Evolutionary conservation across 331 rosid genomes (phyloP), one percentile per base, ranked within the genome.

Genomic region (Acacia concinna): DNA sequence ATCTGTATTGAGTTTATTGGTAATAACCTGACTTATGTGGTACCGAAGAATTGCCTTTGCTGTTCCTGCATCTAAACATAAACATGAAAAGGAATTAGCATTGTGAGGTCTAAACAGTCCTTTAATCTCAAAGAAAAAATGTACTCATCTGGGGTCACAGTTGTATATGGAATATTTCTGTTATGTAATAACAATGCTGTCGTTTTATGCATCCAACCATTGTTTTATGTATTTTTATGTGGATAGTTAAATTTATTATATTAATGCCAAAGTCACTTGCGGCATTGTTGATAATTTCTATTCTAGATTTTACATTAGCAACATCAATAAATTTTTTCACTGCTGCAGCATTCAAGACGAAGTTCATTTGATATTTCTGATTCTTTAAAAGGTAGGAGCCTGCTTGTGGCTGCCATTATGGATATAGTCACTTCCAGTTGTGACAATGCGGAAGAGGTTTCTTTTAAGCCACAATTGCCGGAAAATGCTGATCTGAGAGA

Each of bases 361-460:
- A 90, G 94, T 90, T 85, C 88, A 81, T 81, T 93, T 69, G 93
- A 89, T 81, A 78, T 89, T 75, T 91, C 86, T 86, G 99, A 93
- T 88, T 87, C 93, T 84, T 85, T 90, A 85, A 89, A 91, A 90
- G 99, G 99, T 65, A 86, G 96, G 89, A 96, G 99, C 87, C 90
- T 96, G 99, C 99, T 96, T 76, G 98, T 96, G 73, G 99, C 98
- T 81, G 93, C 98, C 82, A 89, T 96, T 71, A 91, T 96, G 98
- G 99, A 96, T 72, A 83, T 96, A 8, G 94, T 96, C 56, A 96
- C 99, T 1, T 90, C 99, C 83, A 89, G 89, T 75, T 96, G 97
- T 78, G 93, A 84, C 83, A 85, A 88, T 77, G 78, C 84, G 41
- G 93, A 90, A 69, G 81, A 76, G 60, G 49, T 89, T 67, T 83